These are phyloP conservation scores for Xylaria grammica DNA, from an alignment of 495 filamentous ascomycete genomes.

Conservation along the genomic window DNA sequence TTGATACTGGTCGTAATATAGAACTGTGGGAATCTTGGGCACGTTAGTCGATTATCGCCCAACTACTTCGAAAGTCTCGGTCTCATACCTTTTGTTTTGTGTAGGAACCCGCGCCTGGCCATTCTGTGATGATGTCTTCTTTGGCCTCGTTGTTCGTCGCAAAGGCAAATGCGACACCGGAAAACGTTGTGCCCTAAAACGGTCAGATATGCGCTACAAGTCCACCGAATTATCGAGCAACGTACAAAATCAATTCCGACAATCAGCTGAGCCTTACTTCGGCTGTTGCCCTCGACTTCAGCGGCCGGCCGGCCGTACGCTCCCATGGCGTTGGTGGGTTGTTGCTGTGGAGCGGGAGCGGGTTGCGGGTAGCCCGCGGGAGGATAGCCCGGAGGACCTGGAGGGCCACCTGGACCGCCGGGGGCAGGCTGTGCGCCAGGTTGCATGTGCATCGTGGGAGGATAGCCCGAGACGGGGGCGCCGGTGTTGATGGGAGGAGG, in stretches of 20 bases:
- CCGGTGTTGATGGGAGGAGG: slow-evolving; percentile 75
- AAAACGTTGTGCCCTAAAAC: slow-evolving; percentile 73
- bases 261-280: slow-evolving; percentile 80
- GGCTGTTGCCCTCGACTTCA: slow-evolving; percentile 85
- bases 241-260: slow-evolving; percentile 83
- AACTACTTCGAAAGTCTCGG: background rate
- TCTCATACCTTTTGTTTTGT: slow-evolving; percentile 72
- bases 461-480: slow-evolving; percentile 57
- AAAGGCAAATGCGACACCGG: slow-evolving; percentile 75
- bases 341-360: slow-evolving; percentile 46
- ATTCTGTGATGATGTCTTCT: slow-evolving; percentile 80
- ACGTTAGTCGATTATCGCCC: slow-evolving; percentile 25
- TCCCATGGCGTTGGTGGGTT: slow-evolving; percentile 40
- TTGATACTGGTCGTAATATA: slow-evolving; percentile 79
- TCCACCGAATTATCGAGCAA: slow-evolving; percentile 18
- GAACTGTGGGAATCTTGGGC: slow-evolving; percentile 71
- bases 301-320: slow-evolving; percentile 55
- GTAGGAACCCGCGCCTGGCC: slow-evolving; percentile 76
- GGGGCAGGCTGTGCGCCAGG: slow-evolving; percentile 56
- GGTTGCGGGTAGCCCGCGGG: slow-evolving; percentile 48
- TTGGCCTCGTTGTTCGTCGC: slow-evolving; percentile 79
- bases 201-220: slow-evolving; percentile 5
- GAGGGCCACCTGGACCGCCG: slow-evolving; percentile 50
- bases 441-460: slow-evolving; percentile 58
- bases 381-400: slow-evolving; percentile 51